These are phyloP conservation scores for Kodamaea jinghongensis DNA, from an alignment of 805 yeast species.

Conservation along the genomic window DNA sequence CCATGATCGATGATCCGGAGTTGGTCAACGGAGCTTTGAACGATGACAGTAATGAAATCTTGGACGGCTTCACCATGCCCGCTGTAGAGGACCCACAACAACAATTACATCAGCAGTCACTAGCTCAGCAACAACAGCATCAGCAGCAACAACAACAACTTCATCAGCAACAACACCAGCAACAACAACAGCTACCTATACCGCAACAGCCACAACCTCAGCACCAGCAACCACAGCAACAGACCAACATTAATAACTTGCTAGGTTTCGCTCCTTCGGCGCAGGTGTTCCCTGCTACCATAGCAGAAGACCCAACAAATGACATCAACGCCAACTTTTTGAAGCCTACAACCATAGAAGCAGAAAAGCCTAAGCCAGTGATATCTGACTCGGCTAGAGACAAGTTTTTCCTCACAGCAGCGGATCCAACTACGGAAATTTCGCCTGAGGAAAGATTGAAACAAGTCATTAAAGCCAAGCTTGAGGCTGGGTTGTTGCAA, in stretches of 20 bases:
- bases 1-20: conserved; percentile 87
- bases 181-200: conserved; percentile 6
- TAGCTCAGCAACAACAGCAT: neutral
- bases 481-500: conserved; percentile 87
- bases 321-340: neutral
- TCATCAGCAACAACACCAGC: conserved; percentile 7
- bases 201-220: neutral
- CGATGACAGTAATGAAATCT: conserved; percentile 15
- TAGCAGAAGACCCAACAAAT: no score
- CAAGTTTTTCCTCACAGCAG: conserved; percentile 92
- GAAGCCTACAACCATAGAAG: neutral
- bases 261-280: no score
- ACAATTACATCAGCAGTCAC: neutral
- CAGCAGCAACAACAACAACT: conserved; percentile 2
- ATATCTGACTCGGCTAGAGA: conserved; percentile 81
- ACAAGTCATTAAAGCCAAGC: conserved; percentile 89
- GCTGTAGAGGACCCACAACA: conserved; percentile 1
- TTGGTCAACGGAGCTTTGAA: conserved; percentile 47
- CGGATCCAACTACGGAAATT: conserved; percentile 92
- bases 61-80: conserved; percentile 4
- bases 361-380: conserved; percentile 27
- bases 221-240: conserved; percentile 1
- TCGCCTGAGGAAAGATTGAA: conserved; percentile 92
- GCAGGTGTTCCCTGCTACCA: no score
- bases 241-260: conserved; percentile 5